phyloP scores from a whole-genome alignment of 495 filamentous ascomycete species.

The Pyrenula massariospora region DNA sequence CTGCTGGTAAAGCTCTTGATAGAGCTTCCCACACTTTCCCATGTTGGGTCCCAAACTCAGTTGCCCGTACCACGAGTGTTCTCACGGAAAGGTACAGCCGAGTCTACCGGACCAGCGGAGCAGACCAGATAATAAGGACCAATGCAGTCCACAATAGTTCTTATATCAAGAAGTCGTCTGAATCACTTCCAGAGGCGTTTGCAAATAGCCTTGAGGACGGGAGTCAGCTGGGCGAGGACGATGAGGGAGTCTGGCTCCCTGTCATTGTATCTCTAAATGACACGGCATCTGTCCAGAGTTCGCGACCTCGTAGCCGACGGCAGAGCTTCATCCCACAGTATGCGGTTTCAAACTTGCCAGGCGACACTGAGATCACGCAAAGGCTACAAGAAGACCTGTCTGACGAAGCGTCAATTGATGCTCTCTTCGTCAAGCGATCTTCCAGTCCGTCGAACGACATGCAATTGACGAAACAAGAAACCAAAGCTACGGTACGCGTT shows the following conservation, averaged over 20 bases:
- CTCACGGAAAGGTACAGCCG: constrained; percentile 2
- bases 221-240: not conserved
- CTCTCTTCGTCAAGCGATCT: not conserved
- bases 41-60: not conserved
- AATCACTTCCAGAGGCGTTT: not conserved
- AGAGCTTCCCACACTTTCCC: not conserved
- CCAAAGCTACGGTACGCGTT: not conserved
- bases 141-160: not conserved
- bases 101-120: constrained; percentile 2
- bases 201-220: not conserved
- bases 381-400: not conserved
- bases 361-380: not conserved
- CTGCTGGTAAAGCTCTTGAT: not conserved
- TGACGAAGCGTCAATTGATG: not conserved
- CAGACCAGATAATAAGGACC: not conserved
- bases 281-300: not conserved
- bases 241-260: not conserved
- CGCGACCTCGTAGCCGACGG: not conserved
- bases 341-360: not conserved
- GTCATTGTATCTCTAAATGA: not conserved
- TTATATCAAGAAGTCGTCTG: not conserved
- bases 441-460: not conserved
- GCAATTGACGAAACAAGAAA: not conserved
- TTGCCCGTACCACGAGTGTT: not conserved
- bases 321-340: not conserved